Evolutionary conservation across 106 monocot species (phyloP).

Genomic region (Posidonia australis): DNA sequence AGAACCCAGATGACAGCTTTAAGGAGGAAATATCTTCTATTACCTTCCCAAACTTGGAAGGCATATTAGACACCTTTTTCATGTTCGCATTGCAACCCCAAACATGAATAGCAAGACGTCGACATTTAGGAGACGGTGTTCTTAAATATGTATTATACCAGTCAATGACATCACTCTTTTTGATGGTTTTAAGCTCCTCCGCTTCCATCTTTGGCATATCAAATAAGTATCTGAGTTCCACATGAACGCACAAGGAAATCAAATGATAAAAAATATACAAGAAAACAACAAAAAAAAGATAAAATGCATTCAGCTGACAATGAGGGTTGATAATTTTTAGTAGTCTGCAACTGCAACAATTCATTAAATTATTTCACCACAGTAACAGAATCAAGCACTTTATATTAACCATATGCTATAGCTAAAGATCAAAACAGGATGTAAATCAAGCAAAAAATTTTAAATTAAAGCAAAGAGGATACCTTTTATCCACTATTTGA

Average conservation of each 20-base stretch:
- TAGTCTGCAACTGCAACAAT: too few relatives aligned
- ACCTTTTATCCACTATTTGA: constrained; percentile 90
- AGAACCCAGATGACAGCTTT: constrained; percentile 38
- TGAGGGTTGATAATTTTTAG: too few relatives aligned
- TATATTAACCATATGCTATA: neutral
- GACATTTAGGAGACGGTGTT: constrained; percentile 52
- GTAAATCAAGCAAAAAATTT: too few relatives aligned
- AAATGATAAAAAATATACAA: neutral
- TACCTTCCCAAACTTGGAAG: constrained; percentile 30
- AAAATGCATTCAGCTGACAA: neutral
- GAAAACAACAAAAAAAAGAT: too few relatives aligned
- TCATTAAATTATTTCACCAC: too few relatives aligned
- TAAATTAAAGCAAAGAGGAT: neutral
- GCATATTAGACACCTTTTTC: constrained; percentile 13
- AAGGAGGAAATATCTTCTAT: constrained; percentile 40
- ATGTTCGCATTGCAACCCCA: constrained; percentile 61
- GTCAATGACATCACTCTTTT: constrained; percentile 60
- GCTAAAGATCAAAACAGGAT: neutral
- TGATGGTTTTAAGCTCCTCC: constrained; percentile 59
- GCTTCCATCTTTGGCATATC: constrained; percentile 70
- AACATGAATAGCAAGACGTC: constrained; percentile 58
- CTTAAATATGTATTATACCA: constrained; percentile 76
- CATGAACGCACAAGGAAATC: neutral
- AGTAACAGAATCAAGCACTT: neutral
- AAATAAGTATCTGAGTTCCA: constrained; percentile 54